Evolutionary conservation across 352 stramenopile genomes (phyloP), one percentile per base, ranked within the genome.

Genomic region (Pythium brassicae): DNA sequence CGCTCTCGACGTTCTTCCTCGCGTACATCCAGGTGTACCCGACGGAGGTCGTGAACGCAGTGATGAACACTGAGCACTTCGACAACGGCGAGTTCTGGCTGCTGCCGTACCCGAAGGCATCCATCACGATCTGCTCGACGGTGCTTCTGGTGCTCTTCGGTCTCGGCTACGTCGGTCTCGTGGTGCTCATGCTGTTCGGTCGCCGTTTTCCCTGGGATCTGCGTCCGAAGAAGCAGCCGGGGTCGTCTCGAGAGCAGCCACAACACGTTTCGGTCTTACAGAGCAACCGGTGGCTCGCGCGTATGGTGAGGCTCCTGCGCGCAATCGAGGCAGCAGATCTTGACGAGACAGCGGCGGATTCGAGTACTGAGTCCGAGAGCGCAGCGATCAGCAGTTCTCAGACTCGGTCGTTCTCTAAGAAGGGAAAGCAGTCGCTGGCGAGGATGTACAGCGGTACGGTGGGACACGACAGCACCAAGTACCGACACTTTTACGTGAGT

Each of bases 71-170:
- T 11, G 50, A 54, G 23, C 25, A 67, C 0, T 72, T 82, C 22
- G 72, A 82, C 59, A 68, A 66, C 34, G 69, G 74, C 35, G 69
- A 78, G 32, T 82, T 85, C 20, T 85, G 74, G 72, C 45, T 76
- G 34, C 56, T 82, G 10, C 60, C 69, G 22, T 51, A 62, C 15
- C 57, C 65, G 6, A 57, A 73, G 4, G 17, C 50, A 10, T 2
- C 20, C 3, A 61, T 80, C 26, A 50, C 65, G 11, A 43, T 73
- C 43, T 51, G 29, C 0, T 35, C 71, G 11, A 55, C 61, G 11
- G 25, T 63, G 2, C 50, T 79, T 26, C 62, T 81, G 1, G 51
- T 62, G 5, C 15, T 72, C 0, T 76, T 79, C 46, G 67, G 63
- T 0, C 25, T 71, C 1, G 66, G 69, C 1, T 84, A 79, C 45